phyloP scores from a whole-genome alignment of 2,329 filamentous ascomycete species.

The Albifimbria verrucaria region DNA sequence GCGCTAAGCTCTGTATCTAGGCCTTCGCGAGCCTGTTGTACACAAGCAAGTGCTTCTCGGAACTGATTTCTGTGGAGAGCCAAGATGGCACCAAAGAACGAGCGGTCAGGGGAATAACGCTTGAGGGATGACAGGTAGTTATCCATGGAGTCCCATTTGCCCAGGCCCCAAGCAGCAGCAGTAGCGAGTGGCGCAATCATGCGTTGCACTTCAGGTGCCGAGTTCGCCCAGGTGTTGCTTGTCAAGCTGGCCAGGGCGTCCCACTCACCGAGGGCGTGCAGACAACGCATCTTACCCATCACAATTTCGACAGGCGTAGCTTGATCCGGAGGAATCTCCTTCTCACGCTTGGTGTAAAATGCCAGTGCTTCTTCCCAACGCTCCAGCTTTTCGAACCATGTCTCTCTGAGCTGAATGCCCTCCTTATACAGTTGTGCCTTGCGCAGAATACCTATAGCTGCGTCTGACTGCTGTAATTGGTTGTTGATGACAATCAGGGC shows the following conservation, averaged over 20 bases:
- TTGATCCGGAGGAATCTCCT: conserved; percentile 57
- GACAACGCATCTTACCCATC: conserved; percentile 99
- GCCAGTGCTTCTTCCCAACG: conserved; percentile 95
- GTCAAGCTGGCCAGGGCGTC: conserved; percentile 85
- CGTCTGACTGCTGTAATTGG: conserved; percentile 96
- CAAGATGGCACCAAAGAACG: conserved; percentile 96
- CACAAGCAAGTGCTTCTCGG: conserved; percentile 81
- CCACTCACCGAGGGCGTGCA: conserved; percentile 97
- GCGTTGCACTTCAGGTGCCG: conserved; percentile 80
- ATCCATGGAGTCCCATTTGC: conserved; percentile 98
- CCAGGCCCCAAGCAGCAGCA: conserved; percentile 91
- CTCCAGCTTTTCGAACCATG: conserved; percentile 98
- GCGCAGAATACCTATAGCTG: conserved; percentile 93
- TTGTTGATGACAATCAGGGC: conserved; percentile 99
- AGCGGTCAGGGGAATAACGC: conserved; percentile 84
- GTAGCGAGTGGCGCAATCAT: conserved; percentile 91
- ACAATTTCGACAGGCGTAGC: conserved; percentile 81
- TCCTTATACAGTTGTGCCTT: conserved; percentile 96
- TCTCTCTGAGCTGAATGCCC: conserved; percentile 89
- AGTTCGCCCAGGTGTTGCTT: conserved; percentile 91
- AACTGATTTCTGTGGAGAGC: conserved; percentile 95
- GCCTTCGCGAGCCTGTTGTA: conserved; percentile 87
- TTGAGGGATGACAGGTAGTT: conserved; percentile 96
- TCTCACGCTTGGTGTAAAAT: conserved; percentile 85
- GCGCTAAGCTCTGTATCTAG: conserved; percentile 95